Conservation (phyloP, 2,329 filamentous ascomycete species). For the Colletotrichum sp. region DNA sequence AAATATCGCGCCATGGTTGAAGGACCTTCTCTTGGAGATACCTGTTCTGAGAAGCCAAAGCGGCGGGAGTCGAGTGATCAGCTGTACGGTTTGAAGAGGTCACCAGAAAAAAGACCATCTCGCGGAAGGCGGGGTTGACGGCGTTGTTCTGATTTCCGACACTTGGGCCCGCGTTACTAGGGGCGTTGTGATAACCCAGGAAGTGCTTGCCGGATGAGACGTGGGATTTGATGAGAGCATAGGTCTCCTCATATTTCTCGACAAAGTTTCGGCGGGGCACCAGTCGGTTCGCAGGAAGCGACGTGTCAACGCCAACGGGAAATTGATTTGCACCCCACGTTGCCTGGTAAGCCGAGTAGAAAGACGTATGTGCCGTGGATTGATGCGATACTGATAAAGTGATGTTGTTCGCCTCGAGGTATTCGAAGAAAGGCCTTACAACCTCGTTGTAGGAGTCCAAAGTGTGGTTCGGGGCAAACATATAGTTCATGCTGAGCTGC, state of each 20-base stretch:
- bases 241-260: neutral
- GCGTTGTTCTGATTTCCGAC: neutral
- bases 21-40: neutral
- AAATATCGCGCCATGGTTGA: neutral
- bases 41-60: fast-evolving
- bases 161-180: neutral
- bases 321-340: neutral
- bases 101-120: neutral
- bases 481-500: neutral
- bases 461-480: neutral
- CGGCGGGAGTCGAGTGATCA: neutral
- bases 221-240: neutral
- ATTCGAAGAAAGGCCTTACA: neutral
- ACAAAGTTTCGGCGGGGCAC: neutral
- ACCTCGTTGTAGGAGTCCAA: neutral
- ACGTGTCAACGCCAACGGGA: neutral
- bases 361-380: neutral
- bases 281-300: neutral
- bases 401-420: neutral
- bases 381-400: neutral
- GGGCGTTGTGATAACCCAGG: neutral
- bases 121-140: neutral
- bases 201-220: neutral
- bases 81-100: neutral
- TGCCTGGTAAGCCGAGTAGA: neutral